These are phyloP conservation scores for Sporothrix luriei DNA, from an alignment of 2,329 filamentous ascomycete species.

Conservation along the genomic window DNA sequence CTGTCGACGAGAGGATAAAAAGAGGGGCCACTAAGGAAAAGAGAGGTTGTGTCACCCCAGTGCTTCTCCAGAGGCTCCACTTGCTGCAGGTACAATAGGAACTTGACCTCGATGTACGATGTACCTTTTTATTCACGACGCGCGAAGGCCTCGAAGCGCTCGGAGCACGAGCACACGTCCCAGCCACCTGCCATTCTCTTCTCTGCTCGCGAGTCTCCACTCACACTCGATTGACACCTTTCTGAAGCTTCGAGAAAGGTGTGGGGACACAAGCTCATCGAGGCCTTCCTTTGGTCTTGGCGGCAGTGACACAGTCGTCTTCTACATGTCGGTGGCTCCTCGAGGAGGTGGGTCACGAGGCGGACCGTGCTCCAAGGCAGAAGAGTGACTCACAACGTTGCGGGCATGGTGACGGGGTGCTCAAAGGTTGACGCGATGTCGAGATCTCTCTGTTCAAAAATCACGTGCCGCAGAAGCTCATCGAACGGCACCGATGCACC, in stretches of 20 bases:
- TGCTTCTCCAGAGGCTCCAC: background rate
- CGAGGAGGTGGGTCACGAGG: background rate
- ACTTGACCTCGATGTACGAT: slow-evolving; percentile 2
- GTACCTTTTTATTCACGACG: slow-evolving; percentile 1
- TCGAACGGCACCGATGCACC: background rate
- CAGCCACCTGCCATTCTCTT: slow-evolving; percentile 10
- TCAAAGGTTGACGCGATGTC: background rate
- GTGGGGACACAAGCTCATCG: background rate
- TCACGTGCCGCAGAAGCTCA: background rate
- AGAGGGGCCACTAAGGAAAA: slow-evolving; percentile 11
- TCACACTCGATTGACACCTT: background rate
- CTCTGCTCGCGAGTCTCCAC: background rate
- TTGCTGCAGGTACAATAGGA: background rate
- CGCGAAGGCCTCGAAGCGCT: background rate
- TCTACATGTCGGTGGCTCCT: background rate
- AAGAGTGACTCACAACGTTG: background rate
- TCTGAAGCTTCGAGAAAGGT: background rate
- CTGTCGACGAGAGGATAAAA: background rate
- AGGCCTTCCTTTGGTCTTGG: background rate
- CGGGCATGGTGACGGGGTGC: background rate
- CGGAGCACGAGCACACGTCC: background rate
- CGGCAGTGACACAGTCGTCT: background rate
- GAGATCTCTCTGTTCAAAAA: background rate
- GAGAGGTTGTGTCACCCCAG: background rate
- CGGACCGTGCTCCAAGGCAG: background rate